Percentiles rank a stretch among this genome's conserved stretches.
Conservation (phyloP, 768 basidiomycete species). For the Rubroboletus pulcherrimus region DNA sequence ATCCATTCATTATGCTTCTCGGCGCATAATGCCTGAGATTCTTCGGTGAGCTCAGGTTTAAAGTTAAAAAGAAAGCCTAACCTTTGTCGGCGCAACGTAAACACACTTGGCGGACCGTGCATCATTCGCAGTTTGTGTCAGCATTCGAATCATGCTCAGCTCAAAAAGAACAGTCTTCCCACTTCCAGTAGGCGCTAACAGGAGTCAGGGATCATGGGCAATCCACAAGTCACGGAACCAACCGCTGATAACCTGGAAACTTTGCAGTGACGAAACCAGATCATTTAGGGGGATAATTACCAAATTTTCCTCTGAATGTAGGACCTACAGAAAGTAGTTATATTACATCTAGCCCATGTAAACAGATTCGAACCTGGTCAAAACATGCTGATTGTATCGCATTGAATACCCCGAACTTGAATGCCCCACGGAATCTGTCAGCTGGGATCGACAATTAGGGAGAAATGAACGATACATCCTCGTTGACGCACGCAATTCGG, state of each 20-base stretch:
- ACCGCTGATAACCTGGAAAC: slow-evolving; percentile 68
- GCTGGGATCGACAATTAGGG: slow-evolving; percentile 44
- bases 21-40: slow-evolving; percentile 72
- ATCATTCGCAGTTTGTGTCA: slow-evolving; percentile 40
- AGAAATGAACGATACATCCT: background rate
- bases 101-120: slow-evolving; percentile 59
- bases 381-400: slow-evolving; percentile 85
- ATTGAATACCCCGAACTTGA: slow-evolving; percentile 91
- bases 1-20: slow-evolving; percentile 86
- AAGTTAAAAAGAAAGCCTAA: slow-evolving; percentile 20
- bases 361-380: slow-evolving; percentile 47
- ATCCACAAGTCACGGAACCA: slow-evolving; percentile 11
- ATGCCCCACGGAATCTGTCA: slow-evolving; percentile 73
- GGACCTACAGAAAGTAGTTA: slow-evolving; percentile 41
- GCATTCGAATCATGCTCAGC: slow-evolving; percentile 76
- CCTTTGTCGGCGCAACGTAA: slow-evolving; percentile 94
- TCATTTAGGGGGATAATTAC: slow-evolving; percentile 33
- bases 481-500: slow-evolving; percentile 57
- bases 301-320: slow-evolving; percentile 59
- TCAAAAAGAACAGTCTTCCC: slow-evolving; percentile 97
- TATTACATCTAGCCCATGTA: background rate
- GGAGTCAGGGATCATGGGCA: slow-evolving; percentile 3
- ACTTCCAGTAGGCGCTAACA: slow-evolving; percentile 86
- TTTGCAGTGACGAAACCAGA: slow-evolving; percentile 8
- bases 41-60: background rate